These are phyloP conservation scores for Erythrobasidium hasegawianum DNA, from an alignment of 1,284 basidiomycete genomes.

Conservation along the genomic window DNA sequence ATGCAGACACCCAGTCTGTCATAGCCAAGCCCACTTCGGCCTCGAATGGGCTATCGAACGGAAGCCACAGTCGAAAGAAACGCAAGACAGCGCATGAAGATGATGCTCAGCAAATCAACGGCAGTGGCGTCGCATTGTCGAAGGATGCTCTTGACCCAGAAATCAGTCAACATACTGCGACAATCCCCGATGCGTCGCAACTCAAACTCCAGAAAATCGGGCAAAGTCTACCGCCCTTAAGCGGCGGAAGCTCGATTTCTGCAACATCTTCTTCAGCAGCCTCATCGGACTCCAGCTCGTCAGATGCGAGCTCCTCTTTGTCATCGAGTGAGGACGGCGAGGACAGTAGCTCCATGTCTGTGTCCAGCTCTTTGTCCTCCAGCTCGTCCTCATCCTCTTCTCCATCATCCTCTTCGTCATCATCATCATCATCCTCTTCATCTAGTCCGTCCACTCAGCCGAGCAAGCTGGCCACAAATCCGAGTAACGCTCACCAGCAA, in stretches of 20 bases:
- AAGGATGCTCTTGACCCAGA: not conserved
- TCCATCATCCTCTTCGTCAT: conserved; percentile 6
- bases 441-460: not conserved
- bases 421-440: conserved; percentile 12
- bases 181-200: not conserved
- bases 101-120: not conserved
- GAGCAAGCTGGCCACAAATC: not conserved
- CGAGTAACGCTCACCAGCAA: not conserved
- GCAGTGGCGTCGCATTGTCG: not conserved
- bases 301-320: not conserved
- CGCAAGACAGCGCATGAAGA: not conserved
- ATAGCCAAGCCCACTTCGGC: no score
- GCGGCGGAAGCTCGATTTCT: no score
- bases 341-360: conserved; percentile 4
- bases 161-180: not conserved
- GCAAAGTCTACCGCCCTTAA: no score
- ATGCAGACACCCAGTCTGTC: no score
- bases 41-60: no score
- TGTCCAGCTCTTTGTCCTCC: no score
- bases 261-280: not conserved
- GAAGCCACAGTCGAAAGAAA: no score
- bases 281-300: not conserved
- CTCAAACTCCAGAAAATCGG: no score
- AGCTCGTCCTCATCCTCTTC: no score
- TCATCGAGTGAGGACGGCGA: not conserved